Evolutionary conservation across 2,329 filamentous ascomycete genomes (phyloP).

Genomic region (Neurospora crassa): DNA sequence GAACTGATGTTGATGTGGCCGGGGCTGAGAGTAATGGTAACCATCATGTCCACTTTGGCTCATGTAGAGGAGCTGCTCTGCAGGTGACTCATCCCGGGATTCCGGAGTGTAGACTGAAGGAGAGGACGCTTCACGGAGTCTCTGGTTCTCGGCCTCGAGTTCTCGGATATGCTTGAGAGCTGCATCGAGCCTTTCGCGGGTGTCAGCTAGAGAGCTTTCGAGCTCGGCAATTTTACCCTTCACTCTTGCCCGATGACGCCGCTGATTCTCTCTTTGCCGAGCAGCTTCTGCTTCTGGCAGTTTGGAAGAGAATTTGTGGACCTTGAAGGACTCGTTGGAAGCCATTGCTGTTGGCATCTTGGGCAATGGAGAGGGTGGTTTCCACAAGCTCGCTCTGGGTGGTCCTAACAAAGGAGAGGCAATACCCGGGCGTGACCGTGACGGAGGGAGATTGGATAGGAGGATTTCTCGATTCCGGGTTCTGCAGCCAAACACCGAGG

Average conservation of each 20-base stretch:
- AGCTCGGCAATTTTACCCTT: constrained; percentile 30
- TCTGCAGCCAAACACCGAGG: not conserved
- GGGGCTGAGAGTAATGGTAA: not conserved
- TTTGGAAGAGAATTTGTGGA: constrained; percentile 21
- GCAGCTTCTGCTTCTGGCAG: constrained; percentile 23
- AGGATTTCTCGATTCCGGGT: not conserved
- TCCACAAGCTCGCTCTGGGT: not conserved
- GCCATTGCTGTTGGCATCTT: not conserved
- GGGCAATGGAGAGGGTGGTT: not conserved
- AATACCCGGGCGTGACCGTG: not conserved
- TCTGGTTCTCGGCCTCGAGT: constrained; percentile 9
- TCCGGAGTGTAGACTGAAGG: not conserved
- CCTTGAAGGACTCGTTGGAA: not conserved
- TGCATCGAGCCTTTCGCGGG: constrained; percentile 13
- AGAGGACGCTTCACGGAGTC: constrained; percentile 3
- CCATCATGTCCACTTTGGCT: not conserved
- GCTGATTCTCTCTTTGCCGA: constrained; percentile 41
- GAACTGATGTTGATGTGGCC: not conserved
- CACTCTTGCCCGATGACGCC: constrained; percentile 36
- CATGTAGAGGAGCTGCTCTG: not conserved
- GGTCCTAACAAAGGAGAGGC: not conserved
- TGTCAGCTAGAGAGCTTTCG: constrained; percentile 22
- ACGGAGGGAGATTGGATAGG: not conserved
- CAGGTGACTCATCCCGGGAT: not conserved
- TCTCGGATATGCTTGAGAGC: constrained; percentile 13